phyloP scores from a whole-genome alignment of 2,329 filamentous ascomycete genomes.

The Aureobasidium sp. region DNA sequence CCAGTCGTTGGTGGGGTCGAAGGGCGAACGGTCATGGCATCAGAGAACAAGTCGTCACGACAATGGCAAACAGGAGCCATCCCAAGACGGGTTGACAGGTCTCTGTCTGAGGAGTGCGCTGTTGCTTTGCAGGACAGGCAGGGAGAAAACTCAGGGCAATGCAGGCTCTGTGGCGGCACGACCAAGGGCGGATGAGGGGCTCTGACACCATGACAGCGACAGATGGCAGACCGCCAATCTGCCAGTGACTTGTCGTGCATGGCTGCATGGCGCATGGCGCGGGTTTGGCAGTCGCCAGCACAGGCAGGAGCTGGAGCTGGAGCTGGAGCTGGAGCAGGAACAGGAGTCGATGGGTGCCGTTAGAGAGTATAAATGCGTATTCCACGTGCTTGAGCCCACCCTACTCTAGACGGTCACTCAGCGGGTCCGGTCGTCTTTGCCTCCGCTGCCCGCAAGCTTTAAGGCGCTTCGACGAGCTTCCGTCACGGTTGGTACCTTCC shows the following conservation, averaged over 20 bases:
- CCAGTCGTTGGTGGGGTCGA: neutral
- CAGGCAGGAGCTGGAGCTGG: neutral
- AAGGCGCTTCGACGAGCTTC: slow-evolving; percentile 5
- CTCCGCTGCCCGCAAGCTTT: slow-evolving; percentile 6
- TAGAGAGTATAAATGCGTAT: neutral
- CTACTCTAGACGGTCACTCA: neutral
- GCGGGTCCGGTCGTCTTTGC: neutral
- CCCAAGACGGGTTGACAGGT: neutral
- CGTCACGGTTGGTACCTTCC: neutral
- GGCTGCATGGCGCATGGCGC: neutral
- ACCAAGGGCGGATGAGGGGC: neutral
- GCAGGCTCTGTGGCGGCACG: neutral
- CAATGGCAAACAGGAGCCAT: neutral
- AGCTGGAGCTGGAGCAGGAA: neutral
- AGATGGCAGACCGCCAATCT: slow-evolving; percentile 1
- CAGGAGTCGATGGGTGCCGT: neutral
- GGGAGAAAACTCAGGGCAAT: neutral
- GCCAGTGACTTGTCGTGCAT: slow-evolving; percentile 7
- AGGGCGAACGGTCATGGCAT: neutral
- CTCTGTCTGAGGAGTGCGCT: no score
- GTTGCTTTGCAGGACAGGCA: neutral
- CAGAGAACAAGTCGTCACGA: neutral
- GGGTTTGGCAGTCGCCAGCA: neutral
- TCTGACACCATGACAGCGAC: neutral
- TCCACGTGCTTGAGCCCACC: neutral